A percentile compares a stretch with the other conserved stretches of the same genome.
phyloP scores from a whole-genome alignment of 495 filamentous ascomycete genomes.

The Hypoxylon crocopeplum region DNA sequence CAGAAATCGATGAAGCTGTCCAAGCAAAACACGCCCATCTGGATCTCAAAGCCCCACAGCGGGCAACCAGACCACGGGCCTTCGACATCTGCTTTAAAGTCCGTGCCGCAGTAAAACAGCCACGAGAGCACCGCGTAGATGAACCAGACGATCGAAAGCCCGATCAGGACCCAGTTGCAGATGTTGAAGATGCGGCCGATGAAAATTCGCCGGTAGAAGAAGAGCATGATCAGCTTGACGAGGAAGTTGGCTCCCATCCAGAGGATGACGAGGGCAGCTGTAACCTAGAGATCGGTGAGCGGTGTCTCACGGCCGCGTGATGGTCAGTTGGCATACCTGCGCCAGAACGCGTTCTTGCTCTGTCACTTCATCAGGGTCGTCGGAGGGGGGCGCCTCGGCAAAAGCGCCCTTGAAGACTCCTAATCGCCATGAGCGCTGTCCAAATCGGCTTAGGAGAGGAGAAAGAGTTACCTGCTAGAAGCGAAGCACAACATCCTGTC shows the following conservation, averaged over 20 bases:
- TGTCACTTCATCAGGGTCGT: neutral
- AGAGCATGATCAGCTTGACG: constrained; percentile 4
- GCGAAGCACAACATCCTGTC: neutral
- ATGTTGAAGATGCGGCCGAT: constrained; percentile 2
- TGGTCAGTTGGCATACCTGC: neutral
- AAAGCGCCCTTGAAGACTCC: neutral
- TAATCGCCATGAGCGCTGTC: neutral
- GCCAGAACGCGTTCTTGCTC: neutral
- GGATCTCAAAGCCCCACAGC: constrained; percentile 1
- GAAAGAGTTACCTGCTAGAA: neutral
- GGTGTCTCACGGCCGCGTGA: neutral
- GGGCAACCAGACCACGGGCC: neutral
- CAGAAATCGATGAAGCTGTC: constrained; percentile 2
- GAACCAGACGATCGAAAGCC: neutral
- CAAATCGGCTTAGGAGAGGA: neutral
- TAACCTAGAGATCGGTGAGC: constrained; percentile 1
- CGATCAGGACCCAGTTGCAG: neutral
- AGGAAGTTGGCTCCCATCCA: constrained; percentile 4
- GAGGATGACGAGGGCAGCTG: constrained; percentile 1
- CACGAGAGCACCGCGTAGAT: constrained; percentile 2
- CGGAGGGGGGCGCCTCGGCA: neutral
- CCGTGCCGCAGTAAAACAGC: constrained; percentile 1
- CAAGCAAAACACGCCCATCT: constrained; percentile 6
- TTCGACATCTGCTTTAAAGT: neutral
- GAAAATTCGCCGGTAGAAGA: constrained; percentile 4